These are phyloP conservation scores for Beauveria pseudobassiana DNA, from an alignment of 2,329 filamentous ascomycete genomes.

Conservation along the genomic window DNA sequence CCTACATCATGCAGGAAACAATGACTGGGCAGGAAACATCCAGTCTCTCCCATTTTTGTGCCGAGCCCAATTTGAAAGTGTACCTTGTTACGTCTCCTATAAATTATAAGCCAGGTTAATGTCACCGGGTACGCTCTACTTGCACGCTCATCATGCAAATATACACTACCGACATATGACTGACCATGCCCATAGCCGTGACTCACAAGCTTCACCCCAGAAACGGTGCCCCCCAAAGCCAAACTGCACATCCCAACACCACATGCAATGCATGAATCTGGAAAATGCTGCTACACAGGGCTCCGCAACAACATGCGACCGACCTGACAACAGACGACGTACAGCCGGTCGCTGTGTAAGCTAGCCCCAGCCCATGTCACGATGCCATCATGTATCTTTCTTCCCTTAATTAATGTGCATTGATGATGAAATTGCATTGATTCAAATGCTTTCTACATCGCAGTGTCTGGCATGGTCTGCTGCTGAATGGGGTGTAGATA, in stretches of 20 bases:
- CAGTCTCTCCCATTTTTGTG: neutral
- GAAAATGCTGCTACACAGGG: neutral
- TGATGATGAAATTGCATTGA: too few species aligned
- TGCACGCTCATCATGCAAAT: neutral
- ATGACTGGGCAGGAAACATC: too few species aligned
- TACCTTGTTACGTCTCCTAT: neutral
- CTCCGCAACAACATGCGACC: neutral
- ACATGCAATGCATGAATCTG: neutral
- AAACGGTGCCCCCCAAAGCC: neutral
- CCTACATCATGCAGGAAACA: neutral
- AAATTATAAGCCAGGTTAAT: neutral
- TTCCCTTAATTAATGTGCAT: too few species aligned
- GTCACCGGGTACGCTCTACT: neutral
- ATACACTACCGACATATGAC: neutral
- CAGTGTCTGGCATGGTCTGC: too few species aligned
- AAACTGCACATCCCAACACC: neutral
- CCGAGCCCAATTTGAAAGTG: too few species aligned
- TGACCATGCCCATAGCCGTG: neutral
- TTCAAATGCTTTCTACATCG: too few species aligned
- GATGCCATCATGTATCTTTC: too few species aligned
- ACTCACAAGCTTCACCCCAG: constrained; percentile 8
- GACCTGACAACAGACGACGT: constrained; percentile 1
- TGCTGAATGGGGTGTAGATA: neutral
- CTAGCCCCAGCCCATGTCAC: too few species aligned
- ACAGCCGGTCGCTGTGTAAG: neutral